Conservation (phyloP, 495 filamentous ascomycete species). For the Daldinia grandis region DNA sequence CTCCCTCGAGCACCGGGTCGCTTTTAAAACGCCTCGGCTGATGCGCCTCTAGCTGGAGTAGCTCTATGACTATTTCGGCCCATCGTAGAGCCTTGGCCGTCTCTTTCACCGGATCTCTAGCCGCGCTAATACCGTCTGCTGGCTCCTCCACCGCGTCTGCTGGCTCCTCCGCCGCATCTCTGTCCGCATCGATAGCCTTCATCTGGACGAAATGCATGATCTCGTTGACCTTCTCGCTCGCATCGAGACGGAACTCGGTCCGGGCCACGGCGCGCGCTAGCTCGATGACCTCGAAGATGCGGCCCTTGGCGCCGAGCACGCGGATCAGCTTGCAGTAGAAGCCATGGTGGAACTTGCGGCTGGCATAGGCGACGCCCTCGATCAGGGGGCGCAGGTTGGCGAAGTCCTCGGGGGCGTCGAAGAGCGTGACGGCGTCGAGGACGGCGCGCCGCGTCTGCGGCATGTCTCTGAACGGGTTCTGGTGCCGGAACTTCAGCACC, state of each 20-base stretch:
- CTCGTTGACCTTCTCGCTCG: constrained; percentile 51
- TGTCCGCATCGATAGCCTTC: constrained; percentile 55
- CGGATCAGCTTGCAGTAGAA: constrained; percentile 55
- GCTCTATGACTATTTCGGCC: constrained; percentile 57
- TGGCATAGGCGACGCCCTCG: constrained; percentile 60
- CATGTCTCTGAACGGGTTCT: constrained; percentile 48
- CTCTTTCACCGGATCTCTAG: constrained; percentile 49
- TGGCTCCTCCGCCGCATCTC: constrained; percentile 46
- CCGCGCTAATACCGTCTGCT: too few relatives aligned
- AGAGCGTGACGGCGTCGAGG: constrained; percentile 53
- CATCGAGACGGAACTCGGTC: constrained; percentile 62
- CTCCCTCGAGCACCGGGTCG: constrained; percentile 9
- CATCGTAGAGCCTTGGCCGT: constrained; percentile 51
- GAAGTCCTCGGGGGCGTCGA: constrained; percentile 67
- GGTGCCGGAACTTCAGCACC: constrained; percentile 61
- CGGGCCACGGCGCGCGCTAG: constrained; percentile 55
- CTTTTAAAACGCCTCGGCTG: constrained; percentile 8
- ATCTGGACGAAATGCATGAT: constrained; percentile 62
- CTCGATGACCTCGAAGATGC: constrained; percentile 60
- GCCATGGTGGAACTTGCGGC: constrained; percentile 43
- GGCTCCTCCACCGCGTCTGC: too few relatives aligned
- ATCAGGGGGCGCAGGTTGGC: constrained; percentile 67
- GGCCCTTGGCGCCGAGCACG: constrained; percentile 49
- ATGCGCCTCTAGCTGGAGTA: constrained; percentile 62
- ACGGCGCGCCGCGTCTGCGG: constrained; percentile 50